Conservation (phyloP, 352 stramenopile genomes). For the Phytophthora ramorum region DNA sequence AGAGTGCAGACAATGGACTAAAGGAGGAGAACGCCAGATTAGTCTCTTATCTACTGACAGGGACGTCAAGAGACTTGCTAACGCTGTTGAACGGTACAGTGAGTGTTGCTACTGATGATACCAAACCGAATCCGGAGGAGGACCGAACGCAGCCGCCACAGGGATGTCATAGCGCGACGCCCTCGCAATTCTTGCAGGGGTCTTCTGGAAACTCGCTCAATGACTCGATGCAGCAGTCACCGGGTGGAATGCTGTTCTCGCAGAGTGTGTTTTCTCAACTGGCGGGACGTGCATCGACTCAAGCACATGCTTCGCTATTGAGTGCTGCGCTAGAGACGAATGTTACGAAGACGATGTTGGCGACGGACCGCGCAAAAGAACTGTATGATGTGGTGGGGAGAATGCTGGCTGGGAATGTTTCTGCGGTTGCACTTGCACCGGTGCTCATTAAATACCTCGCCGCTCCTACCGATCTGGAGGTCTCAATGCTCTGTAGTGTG, state of each 20-base stretch:
- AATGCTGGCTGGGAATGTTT: slow-evolving; percentile 57
- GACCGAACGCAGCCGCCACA: slow-evolving; percentile 25
- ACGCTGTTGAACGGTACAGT: slow-evolving; percentile 39
- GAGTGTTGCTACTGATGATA: neutral
- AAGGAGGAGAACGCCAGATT: slow-evolving; percentile 50
- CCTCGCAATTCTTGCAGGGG: slow-evolving; percentile 26
- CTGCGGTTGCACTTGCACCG: slow-evolving; percentile 46
- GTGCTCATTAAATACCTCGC: slow-evolving; percentile 65
- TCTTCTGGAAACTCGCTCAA: slow-evolving; percentile 32
- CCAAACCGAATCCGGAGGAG: slow-evolving; percentile 9
- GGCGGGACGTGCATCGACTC: slow-evolving; percentile 39
- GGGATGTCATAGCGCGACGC: slow-evolving; percentile 21
- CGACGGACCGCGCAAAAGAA: slow-evolving; percentile 46
- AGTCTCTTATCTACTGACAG: slow-evolving; percentile 51
- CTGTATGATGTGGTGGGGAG: slow-evolving; percentile 60
- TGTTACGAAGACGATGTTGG: slow-evolving; percentile 38
- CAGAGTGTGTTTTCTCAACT: slow-evolving; percentile 73
- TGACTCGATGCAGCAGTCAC: slow-evolving; percentile 37
- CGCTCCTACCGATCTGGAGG: slow-evolving; percentile 47
- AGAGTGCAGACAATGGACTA: neutral
- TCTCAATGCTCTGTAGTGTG: slow-evolving; percentile 48
- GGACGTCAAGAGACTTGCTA: slow-evolving; percentile 35
- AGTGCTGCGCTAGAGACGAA: slow-evolving; percentile 45
- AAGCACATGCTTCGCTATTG: slow-evolving; percentile 47
- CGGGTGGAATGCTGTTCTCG: slow-evolving; percentile 37